phyloP scores from a whole-genome alignment of 2,329 filamentous ascomycete species.

The Scytalidium sp. region DNA sequence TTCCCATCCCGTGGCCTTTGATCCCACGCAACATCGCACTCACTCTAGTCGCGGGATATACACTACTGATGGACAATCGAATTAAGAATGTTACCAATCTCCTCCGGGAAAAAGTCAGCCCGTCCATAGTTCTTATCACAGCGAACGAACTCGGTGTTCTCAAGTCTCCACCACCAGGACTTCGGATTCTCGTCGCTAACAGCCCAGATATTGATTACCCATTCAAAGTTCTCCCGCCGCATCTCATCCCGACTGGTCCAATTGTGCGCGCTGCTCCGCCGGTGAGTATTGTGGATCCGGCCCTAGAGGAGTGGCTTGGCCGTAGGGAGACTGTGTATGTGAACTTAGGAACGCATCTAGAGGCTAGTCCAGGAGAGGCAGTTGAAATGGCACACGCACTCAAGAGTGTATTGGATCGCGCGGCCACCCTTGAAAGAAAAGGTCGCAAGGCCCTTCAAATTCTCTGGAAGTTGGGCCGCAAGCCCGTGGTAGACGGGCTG shows the following conservation, averaged over 20 bases:
- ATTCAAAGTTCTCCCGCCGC: constrained; percentile 17
- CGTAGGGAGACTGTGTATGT: constrained; percentile 38
- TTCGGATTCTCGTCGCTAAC: neutral
- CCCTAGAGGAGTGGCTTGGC: constrained; percentile 36
- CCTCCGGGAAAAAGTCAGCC: neutral
- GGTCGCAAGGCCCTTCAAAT: constrained; percentile 12
- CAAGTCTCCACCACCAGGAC: neutral
- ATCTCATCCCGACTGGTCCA: constrained; percentile 30
- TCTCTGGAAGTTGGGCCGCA: constrained; percentile 23
- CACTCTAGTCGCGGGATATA: neutral
- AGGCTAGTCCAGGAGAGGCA: constrained; percentile 20
- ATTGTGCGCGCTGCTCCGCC: constrained; percentile 32
- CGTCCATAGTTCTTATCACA: neutral
- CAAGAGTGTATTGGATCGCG: constrained; percentile 27
- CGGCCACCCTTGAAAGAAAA: neutral
- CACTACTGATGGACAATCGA: neutral
- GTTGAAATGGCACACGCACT: constrained; percentile 34
- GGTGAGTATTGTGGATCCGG: constrained; percentile 33
- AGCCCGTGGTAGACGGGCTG: constrained; percentile 11
- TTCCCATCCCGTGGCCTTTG: neutral
- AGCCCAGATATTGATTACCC: constrained; percentile 19
- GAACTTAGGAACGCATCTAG: constrained; percentile 36
- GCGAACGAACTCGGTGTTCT: neutral
- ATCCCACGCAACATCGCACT: neutral
- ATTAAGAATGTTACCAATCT: neutral